Conservation (phyloP, 495 filamentous ascomycete species). For the Amphirosellinia nigrospora region DNA sequence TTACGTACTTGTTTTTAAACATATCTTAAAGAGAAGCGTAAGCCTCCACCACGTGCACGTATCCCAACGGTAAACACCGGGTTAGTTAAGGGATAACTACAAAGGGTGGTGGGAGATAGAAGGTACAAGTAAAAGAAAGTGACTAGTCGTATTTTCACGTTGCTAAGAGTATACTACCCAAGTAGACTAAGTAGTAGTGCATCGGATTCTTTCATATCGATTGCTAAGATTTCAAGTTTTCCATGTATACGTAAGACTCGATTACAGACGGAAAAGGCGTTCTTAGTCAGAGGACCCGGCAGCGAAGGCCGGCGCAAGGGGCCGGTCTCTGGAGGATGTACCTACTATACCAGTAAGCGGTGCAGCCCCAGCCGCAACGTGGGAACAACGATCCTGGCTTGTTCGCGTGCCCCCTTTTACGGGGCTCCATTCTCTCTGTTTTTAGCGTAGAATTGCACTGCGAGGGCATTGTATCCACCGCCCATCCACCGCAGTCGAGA, state of each 20-base stretch:
- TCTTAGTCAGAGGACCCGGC: not conserved
- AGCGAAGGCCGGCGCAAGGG: not conserved
- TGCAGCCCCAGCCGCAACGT: not conserved
- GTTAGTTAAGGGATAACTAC: not conserved
- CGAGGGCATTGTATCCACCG: not conserved
- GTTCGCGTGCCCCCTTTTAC: conserved; percentile 22
- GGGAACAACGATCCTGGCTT: not conserved
- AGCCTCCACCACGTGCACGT: not conserved
- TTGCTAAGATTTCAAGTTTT: not conserved
- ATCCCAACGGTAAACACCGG: not conserved
- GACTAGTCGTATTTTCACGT: not conserved
- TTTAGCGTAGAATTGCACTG: conserved; percentile 1
- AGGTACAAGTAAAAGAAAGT: not conserved
- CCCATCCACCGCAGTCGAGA: not conserved
- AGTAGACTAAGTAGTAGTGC: not conserved
- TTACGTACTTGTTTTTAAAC: not conserved
- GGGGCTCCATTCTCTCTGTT: conserved; percentile 22
- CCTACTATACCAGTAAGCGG: too few relatives aligned
- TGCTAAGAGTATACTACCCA: not conserved
- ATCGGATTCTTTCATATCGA: not conserved
- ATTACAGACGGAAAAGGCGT: not conserved
- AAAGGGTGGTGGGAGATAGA: not conserved
- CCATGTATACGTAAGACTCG: not conserved
- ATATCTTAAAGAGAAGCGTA: not conserved
- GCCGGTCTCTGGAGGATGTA: too few relatives aligned